Base-by-base conservation (phyloP, 1,139 yeast genomes). In the Suhomyces wounanorum region DNA sequence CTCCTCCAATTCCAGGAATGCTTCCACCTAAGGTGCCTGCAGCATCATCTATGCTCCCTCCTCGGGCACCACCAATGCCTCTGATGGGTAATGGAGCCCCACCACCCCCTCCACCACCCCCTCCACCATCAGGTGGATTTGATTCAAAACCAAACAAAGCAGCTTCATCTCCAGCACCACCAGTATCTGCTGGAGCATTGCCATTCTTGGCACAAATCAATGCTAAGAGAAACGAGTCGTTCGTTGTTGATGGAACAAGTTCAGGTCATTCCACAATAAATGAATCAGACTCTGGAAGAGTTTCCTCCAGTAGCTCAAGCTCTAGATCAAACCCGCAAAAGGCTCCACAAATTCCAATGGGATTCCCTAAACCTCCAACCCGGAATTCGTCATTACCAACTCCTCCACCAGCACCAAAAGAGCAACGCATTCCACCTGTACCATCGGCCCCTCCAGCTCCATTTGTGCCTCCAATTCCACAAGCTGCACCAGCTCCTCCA, bases 171-270 rank as follows among this genome's bases (percentile, higher is more conserved):
- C 48, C 35, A 28, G 36, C 43, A 17, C 28, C 52, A 13, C 51
- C 58, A 3, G 43, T 58, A 10, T 53, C 49, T 14, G 51, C 50
- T 16, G 71, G 73, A 1, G 73, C 70, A 0, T 60, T 76, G 23
- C 79, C 80, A 2, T 75, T 75, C 55, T 67, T 75, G 33, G 74
- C 75, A 2, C 70, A 75, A 53, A 75, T 76, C 48, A 75, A 75
- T 51, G 70, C 77, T 1, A 71, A 69, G 55, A 63, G 80, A 55
- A 65, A 62, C 49, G 78, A 76, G 11, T 40, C 62, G 3, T 64
- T 59, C 55, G 78, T 73, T 13, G 75, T 74, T 1, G 78, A 72
- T 52, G 75, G 68, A 1, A 46, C 57, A 25, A 47, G 47, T 5
- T 51, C 51, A 8, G 59, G 61, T 4, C 49, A 63, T 40, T 55